Evolutionary conservation across 257 asterid genomes (phyloP).

Genomic region (Ballota nigra): DNA sequence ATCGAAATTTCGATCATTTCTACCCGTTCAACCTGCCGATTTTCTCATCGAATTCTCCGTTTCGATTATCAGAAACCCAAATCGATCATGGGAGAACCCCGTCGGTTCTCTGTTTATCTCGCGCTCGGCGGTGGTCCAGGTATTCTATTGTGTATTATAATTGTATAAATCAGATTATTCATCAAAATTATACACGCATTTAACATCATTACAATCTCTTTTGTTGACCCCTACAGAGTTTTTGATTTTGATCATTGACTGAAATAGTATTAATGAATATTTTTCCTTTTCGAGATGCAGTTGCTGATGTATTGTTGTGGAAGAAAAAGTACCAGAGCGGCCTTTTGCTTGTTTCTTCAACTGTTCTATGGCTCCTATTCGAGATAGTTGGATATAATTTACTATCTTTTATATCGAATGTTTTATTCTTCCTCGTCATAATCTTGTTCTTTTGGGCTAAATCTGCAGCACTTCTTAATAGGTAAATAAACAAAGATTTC

Average conservation of each 20-base stretch:
- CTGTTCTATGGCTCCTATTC: constrained; percentile 67
- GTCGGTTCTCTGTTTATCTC: constrained; percentile 42
- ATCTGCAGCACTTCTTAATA: constrained; percentile 82
- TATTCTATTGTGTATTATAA: constrained; percentile 17
- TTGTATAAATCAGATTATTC: not conserved
- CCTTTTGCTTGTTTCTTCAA: constrained; percentile 48
- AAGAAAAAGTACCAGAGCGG: constrained; percentile 50
- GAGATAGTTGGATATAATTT: constrained; percentile 71
- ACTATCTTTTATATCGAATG: constrained; percentile 58
- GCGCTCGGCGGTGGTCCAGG: constrained; percentile 77
- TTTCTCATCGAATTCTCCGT: not conserved
- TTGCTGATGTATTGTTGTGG: constrained; percentile 80
- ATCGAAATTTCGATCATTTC: not conserved
- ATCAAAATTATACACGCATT: constrained; percentile 3
- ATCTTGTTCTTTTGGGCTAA: constrained; percentile 87
- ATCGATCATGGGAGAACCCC: constrained; percentile 61
- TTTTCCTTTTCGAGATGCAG: constrained; percentile 38
- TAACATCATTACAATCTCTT: constrained; percentile 1
- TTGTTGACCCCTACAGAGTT: constrained; percentile 1
- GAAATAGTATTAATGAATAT: not conserved
- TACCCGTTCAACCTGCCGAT: constrained; percentile 2
- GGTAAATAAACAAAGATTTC: constrained; percentile 38
- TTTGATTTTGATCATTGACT: not conserved
- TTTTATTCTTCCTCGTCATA: constrained; percentile 51
- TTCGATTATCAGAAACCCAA: constrained; percentile 26